Conservation (phyloP, 225 moss, liverwort and hornwort species). For the Marchantia polymorpha region DNA sequence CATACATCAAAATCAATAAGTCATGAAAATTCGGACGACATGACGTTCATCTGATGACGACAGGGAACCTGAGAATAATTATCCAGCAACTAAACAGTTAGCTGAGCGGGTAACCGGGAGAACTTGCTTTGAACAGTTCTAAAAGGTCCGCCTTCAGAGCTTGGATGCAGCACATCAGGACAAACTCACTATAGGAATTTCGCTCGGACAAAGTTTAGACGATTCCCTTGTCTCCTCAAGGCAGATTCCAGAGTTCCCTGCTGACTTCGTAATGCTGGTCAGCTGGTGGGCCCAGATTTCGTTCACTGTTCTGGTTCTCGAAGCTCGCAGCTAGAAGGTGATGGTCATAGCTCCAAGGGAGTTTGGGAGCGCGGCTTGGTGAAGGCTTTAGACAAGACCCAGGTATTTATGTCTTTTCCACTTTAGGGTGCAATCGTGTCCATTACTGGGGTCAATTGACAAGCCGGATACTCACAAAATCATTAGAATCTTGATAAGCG, state of each 20-base stretch:
- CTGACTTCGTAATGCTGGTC: background rate
- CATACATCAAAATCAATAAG: too few relatives aligned
- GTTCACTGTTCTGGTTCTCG: background rate
- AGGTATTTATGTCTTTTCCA: background rate
- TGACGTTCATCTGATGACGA: too few relatives aligned
- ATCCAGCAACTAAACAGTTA: too few relatives aligned
- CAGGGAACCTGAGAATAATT: too few relatives aligned
- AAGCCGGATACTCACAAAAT: background rate
- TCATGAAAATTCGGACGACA: too few relatives aligned
- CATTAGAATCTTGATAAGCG: background rate
- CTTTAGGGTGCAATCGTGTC: background rate
- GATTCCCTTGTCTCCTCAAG: background rate
- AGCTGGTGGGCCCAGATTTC: background rate
- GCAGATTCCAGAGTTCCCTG: background rate
- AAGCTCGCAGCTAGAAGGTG: background rate
- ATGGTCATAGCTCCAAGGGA: background rate
- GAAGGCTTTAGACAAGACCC: background rate
- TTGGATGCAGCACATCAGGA: too few relatives aligned
- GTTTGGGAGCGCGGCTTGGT: background rate
- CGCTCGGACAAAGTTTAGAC: background rate
- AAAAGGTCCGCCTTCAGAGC: too few relatives aligned
- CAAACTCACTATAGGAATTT: too few relatives aligned
- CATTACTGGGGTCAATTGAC: background rate
- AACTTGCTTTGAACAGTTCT: too few relatives aligned
- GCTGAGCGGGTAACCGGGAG: too few relatives aligned